Evolutionary conservation across 345 rosid species (phyloP), one percentile per base, ranked within the genome.

Genomic region (Citrus medica): DNA sequence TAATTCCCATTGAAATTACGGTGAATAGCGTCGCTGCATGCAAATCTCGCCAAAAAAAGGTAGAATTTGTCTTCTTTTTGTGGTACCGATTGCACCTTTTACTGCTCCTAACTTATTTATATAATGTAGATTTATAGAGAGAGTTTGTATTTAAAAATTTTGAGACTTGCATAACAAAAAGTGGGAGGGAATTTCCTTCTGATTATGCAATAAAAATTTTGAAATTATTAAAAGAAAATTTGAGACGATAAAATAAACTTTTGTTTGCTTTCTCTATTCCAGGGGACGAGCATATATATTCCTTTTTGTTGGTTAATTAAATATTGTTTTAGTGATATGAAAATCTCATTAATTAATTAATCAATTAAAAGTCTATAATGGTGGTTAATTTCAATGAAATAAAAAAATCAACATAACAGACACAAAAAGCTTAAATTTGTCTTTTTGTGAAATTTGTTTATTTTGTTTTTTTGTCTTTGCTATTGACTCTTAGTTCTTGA

Each of bases 341-440:
- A 69, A 69, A 51, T 19, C 4, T 30, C 3, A 7, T 21, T 67
- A 66, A 5, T 56, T 7, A 51, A 51, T 16, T 51, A 51, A 51
- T 56, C 2, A 51, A 51, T 16, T 51, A 51, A 53, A 53, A 53
- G 58, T 53, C 58, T 53, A 53, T 19, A 53, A 17, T 17, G 58
- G 64, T 38, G 48, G 76, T 76, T 69, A 51, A 72, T 19, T 72
- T 73, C 77, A 55, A 79, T 30, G 78, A 48, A 64, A 48, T 30
- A 22, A 77, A 66, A 38, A 75, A 27, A 51, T 17, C 72, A 48
- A 22, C 77, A 13, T 25, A 24, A 66, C 58, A 64, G 74, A 73
- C 72, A 42, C 55, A 72, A 48, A 81, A 81, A 81, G 73, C 16
- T 67, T 0, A 14, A 56, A 24, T 17, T 76, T 80, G 84, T 78